A percentile compares a stretch with the other conserved stretches of the same genome.
These are phyloP conservation scores for Carex littledalei DNA, from an alignment of 176 grass and related monocot genomes.

Conservation along the genomic window DNA sequence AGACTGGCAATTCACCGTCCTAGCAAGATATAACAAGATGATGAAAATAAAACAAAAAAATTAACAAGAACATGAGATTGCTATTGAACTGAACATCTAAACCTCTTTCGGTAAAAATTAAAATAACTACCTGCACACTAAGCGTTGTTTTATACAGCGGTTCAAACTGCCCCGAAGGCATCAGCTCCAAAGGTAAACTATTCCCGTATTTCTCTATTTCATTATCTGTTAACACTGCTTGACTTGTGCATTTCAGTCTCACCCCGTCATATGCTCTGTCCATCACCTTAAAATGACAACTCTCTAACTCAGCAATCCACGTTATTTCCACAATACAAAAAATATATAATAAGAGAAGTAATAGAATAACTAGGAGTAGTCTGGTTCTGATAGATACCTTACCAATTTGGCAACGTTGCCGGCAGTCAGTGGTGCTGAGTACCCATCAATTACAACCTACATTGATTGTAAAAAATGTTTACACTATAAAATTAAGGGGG, in stretches of 20 bases:
- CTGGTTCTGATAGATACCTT: constrained; percentile 37
- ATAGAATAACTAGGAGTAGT: background rate
- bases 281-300: constrained; percentile 49
- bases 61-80: background rate
- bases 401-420: constrained; percentile 96
- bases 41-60: background rate
- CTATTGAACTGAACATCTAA: background rate
- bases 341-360: background rate
- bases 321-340: background rate
- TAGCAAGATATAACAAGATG: constrained; percentile 22
- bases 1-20: constrained; percentile 93
- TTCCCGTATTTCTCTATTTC: constrained; percentile 53
- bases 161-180: constrained; percentile 91
- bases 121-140: constrained; percentile 61
- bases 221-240: constrained; percentile 74
- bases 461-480: constrained; percentile 21
- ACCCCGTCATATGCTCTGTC: constrained; percentile 79
- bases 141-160: constrained; percentile 81
- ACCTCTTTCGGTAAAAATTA: background rate
- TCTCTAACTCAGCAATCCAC: background rate
- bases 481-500: background rate
- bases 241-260: constrained; percentile 68
- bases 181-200: constrained; percentile 73
- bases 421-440: constrained; percentile 77
- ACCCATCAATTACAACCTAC: constrained; percentile 85